Evolutionary conservation across 768 basidiomycete species (phyloP).

Genomic region (Mycena maculata): DNA sequence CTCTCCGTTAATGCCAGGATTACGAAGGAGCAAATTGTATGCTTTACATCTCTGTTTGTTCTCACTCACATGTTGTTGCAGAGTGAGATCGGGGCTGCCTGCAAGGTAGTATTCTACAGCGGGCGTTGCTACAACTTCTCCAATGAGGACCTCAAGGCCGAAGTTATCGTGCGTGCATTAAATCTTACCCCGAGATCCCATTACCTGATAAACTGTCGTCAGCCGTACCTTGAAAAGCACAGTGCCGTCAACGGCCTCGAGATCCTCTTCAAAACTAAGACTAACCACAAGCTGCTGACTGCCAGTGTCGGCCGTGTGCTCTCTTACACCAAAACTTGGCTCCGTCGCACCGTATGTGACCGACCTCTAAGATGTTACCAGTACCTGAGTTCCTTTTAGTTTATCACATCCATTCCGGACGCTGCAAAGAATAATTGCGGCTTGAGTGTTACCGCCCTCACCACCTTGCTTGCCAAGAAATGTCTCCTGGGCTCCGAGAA

Average conservation of each 20-base stretch:
- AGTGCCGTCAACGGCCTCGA: slow-evolving; percentile 1
- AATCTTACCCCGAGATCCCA: neutral
- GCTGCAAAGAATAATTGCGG: neutral
- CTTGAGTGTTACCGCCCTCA: neutral
- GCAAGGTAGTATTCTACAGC: neutral
- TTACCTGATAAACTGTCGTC: neutral
- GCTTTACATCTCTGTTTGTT: too few relatives aligned
- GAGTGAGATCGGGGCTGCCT: neutral
- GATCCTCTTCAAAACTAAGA: neutral
- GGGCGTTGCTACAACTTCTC: neutral
- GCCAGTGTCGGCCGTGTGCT: neutral
- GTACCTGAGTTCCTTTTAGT: neutral
- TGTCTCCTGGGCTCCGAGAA: neutral
- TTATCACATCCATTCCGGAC: neutral
- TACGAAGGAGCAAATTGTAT: slow-evolving; percentile 4
- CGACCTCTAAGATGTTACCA: too few relatives aligned
- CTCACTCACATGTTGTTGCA: neutral
- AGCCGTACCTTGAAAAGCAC: slow-evolving; percentile 7
- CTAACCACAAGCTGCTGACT: neutral
- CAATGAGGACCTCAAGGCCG: neutral
- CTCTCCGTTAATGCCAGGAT: neutral
- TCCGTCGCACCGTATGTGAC: slow-evolving; percentile 1
- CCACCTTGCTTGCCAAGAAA: neutral
- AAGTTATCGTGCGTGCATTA: slow-evolving; percentile 4
- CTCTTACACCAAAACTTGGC: neutral